Conservation (phyloP, 768 basidiomycete species). For the Suillus occidentalis region DNA sequence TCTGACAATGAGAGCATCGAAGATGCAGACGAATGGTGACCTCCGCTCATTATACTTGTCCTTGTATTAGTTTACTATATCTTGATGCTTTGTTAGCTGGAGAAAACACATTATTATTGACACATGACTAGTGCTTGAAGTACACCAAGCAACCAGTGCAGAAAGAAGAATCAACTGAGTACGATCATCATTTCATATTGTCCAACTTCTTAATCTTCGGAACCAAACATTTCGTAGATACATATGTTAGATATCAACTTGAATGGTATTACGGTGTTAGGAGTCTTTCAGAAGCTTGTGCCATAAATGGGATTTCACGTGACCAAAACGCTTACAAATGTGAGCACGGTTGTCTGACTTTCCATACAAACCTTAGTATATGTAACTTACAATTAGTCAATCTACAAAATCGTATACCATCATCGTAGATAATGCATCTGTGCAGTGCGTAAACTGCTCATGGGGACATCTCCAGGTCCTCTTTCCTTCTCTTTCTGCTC, state of each 20-base stretch:
- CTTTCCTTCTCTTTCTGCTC: conserved; percentile 22
- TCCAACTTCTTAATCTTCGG: no score
- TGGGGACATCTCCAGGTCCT: conserved; percentile 27
- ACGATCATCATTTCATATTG: no score
- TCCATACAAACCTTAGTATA: no score
- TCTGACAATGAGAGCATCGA: not conserved
- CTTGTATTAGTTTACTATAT: not conserved
- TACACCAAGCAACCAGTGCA: no score
- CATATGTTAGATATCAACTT: no score
- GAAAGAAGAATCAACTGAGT: no score
- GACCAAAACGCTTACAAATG: not conserved
- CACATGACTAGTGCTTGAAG: no score
- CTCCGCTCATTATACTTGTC: not conserved
- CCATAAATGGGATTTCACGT: not conserved
- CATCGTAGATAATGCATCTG: not conserved
- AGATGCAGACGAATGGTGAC: not conserved
- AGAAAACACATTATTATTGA: no score
- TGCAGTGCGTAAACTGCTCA: conserved; percentile 8
- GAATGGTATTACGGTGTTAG: not conserved
- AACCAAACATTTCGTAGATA: no score
- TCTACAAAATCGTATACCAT: not conserved
- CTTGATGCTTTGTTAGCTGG: not conserved
- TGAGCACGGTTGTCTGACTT: not conserved
- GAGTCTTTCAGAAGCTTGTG: not conserved
- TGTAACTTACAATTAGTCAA: no score